Conservation (phyloP, 139 green algal genomes). For the Eudorina sp. region DNA sequence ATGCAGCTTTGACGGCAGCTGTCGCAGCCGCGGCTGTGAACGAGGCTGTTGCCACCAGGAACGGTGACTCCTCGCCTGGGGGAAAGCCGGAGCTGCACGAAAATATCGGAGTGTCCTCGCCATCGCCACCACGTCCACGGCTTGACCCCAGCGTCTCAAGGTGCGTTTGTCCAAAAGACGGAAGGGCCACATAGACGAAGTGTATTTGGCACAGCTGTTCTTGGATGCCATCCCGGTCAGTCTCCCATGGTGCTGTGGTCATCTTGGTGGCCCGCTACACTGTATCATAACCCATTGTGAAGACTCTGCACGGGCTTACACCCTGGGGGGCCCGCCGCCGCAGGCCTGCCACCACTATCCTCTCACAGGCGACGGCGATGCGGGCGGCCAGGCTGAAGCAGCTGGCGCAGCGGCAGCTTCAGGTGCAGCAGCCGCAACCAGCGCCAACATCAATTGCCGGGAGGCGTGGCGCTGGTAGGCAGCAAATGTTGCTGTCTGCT, state of each 20-base stretch:
- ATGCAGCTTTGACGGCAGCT: constrained; percentile 4
- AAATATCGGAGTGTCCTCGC: not conserved
- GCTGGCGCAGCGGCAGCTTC: constrained; percentile 46
- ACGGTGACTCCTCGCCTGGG: too few relatives aligned
- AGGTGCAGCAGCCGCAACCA: not conserved
- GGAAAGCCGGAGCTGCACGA: not conserved
- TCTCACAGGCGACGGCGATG: constrained; percentile 30
- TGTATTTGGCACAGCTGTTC: too few relatives aligned
- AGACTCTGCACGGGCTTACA: too few relatives aligned
- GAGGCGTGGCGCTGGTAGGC: not conserved
- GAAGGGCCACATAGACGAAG: too few relatives aligned
- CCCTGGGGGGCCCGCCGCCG: too few relatives aligned
- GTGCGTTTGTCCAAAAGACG: constrained; percentile 13
- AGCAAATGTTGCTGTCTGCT: constrained; percentile 51
- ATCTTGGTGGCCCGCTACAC: too few relatives aligned
- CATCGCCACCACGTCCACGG: not conserved
- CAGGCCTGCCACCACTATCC: constrained; percentile 40
- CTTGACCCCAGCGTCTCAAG: constrained; percentile 32
- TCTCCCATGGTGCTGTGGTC: too few relatives aligned
- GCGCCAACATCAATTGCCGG: not conserved
- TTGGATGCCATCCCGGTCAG: too few relatives aligned
- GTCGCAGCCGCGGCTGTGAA: not conserved
- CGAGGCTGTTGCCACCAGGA: not conserved
- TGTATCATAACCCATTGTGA: too few relatives aligned
- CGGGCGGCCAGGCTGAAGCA: constrained; percentile 19